Evolutionary conservation across 106 monocot species (phyloP), one percentile per base, ranked within the genome.

Genomic region (Apostasia shenzhenica): DNA sequence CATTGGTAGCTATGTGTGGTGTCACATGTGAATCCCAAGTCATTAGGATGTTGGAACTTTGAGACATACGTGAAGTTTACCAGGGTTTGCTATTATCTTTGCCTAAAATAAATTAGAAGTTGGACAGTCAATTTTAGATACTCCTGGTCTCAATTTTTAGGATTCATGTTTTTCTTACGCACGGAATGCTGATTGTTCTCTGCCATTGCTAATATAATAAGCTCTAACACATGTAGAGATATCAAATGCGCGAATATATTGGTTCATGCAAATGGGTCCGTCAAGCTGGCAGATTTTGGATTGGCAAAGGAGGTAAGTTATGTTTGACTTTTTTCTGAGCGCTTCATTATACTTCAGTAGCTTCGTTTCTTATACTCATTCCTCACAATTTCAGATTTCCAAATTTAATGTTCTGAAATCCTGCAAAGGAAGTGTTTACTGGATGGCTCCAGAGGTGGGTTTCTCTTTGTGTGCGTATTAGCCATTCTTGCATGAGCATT

Each of bases 361-460:
- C 67, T 42, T 65, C 4, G 4, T 62, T 52, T 48, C 59, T 54
- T 11, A 26, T 55, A 41, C 56, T 55, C 2, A 58, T 76, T 5
- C 46, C 41, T 56, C 11, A 56, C 62, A 47, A 55, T 66, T 84
- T 59, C 63, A 92, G 92, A 83, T 76, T 55, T 74, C 80, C 8
- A 81, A 81, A 13, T 43, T 88, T 7, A 88, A 73, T 41, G 26
- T 56, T 65, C 82, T 88, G 57, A 92, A 92, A 77, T 92, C 92
- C 69, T 88, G 83, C 80, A 92, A 88, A 85, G 92, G 92, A 81
- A 92, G 88, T 65, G 88, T 85, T 11, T 92, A 81, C 55, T 92
- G 92, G 92, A 92, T 92, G 92, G 92, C 92, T 54, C 92, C 92
- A 75, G 92, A 92, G 92, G 92, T 92, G 54, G 68, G 74, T 14